Evolutionary conservation across 2,329 filamentous ascomycete species (phyloP), one percentile per base, ranked within the genome.

Genomic region (Fusarium piperis): DNA sequence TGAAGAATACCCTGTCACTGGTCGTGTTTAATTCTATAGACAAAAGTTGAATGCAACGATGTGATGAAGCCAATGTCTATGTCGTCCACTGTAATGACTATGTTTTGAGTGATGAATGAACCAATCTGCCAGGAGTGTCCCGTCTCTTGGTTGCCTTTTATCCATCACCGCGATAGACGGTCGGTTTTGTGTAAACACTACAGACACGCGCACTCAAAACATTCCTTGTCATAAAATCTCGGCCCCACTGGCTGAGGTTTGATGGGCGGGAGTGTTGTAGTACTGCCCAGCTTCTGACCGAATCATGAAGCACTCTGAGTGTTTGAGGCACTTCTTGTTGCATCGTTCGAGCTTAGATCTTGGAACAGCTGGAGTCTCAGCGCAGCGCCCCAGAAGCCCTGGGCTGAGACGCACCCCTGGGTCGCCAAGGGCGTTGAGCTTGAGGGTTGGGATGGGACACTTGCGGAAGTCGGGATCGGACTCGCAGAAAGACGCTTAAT

Each of bases 21-120:
- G 39, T 30, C 32, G 58, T 62, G 48, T 65, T 59, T 60, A 36
- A 55, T 59, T 67, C 39, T 11, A 63, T 65, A 67, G 62, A 71
- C 61, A 77, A 66, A 75, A 72, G 70, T 76, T 65, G 61, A 77
- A 76, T 72, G 58, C 63, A 53, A 74, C 26, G 72, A 76, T 70
- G 65, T 74, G 73, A 68, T 64, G 52, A 75, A 41, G 33, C 23
- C 32, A 51, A 46, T n/a, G 26, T 36, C 5, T 30, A 12, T 26
- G 15, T 32, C 18, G 5, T 53, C 18, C 12, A 30, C 7, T 15
- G 2, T 8, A 10, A 18, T 53, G 32, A 4, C 10, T 53, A 12
- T 20, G 46, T 15, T 23, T 35, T 28, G 26, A 20, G 41, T n/a
- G 28, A 30, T 52, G 0, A 23, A 44, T 44, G 5, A 2, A 23